Conservation (phyloP, 148 eudicot genomes). For the Chenopodium album region DNA sequence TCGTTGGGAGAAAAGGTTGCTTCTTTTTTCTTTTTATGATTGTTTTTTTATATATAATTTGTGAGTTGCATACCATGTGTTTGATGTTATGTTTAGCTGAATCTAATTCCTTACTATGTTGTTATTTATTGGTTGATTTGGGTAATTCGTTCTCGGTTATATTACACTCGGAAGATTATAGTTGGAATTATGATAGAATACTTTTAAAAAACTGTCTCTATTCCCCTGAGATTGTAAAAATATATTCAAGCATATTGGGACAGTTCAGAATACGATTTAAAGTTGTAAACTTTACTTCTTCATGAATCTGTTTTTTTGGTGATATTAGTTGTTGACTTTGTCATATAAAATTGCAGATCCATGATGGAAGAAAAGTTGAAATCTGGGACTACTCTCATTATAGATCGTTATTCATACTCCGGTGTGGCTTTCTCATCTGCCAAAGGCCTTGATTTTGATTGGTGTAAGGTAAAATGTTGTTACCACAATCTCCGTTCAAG, state of each 20-base stretch:
- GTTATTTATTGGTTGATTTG: background rate
- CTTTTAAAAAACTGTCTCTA: too few relatives aligned
- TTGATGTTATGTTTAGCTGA: conserved; percentile 27
- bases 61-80: conserved; percentile 20
- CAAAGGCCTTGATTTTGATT: conserved; percentile 83
- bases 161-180: background rate
- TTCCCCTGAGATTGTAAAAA: background rate
- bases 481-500: background rate
- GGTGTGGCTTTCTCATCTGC: conserved; percentile 98
- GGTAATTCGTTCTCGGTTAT: background rate
- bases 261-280: background rate
- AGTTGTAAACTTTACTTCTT: background rate
- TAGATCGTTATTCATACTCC: conserved; percentile 96
- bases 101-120: background rate
- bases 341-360: conserved; percentile 40
- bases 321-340: background rate
- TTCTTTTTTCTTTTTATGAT: background rate
- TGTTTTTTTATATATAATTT: background rate
- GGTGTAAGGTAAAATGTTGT: conserved; percentile 76
- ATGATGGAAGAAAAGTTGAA: conserved; percentile 82
- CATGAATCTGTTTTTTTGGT: background rate
- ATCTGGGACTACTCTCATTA: conserved; percentile 74
- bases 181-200: background rate
- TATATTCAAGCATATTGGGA: background rate
- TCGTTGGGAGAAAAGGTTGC: conserved; percentile 97